A percentile compares a stretch with the other conserved stretches of the same genome.
Conservation (phyloP, 163 green algal species). For the Chlamydomonas reinhardtii region DNA sequence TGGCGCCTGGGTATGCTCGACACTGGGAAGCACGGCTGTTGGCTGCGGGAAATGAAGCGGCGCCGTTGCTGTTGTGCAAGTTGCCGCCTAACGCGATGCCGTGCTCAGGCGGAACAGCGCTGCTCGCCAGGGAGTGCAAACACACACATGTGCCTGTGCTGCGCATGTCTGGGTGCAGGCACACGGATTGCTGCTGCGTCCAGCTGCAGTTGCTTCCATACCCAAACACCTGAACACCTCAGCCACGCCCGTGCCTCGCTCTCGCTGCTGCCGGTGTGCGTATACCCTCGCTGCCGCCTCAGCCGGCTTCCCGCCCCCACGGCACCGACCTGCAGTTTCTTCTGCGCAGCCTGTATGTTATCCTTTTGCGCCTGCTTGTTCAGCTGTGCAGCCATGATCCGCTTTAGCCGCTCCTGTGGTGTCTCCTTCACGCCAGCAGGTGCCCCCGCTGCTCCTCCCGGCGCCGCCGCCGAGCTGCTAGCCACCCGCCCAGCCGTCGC, state of each 20-base stretch:
- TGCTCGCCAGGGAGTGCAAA: too few species aligned
- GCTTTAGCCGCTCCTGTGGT: slow-evolving; percentile 83
- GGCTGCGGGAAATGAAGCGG: too few species aligned
- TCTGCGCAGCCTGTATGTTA: slow-evolving; percentile 60
- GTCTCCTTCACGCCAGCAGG: slow-evolving; percentile 69
- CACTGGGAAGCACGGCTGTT: too few species aligned
- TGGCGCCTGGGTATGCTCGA: too few species aligned
- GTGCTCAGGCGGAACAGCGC: too few species aligned
- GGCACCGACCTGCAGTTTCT: slow-evolving; percentile 70
- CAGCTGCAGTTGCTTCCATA: not conserved
- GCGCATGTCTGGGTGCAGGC: too few species aligned
- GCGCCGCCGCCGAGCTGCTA: not conserved
- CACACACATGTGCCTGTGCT: too few species aligned
- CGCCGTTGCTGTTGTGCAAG: too few species aligned
- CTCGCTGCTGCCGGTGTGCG: not conserved
- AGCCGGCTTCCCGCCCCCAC: not conserved
- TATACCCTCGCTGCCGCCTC: not conserved
- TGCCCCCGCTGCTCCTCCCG: not conserved
- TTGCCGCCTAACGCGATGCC: too few species aligned
- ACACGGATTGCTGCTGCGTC: too few species aligned
- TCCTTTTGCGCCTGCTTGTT: slow-evolving; percentile 84
- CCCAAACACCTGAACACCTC: not conserved
- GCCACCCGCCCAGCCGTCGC: not conserved
- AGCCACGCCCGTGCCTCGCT: too few species aligned
- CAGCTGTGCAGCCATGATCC: slow-evolving; percentile 84